Evolutionary conservation across 345 rosid species (phyloP).

Genomic region (Balakata baccata): DNA sequence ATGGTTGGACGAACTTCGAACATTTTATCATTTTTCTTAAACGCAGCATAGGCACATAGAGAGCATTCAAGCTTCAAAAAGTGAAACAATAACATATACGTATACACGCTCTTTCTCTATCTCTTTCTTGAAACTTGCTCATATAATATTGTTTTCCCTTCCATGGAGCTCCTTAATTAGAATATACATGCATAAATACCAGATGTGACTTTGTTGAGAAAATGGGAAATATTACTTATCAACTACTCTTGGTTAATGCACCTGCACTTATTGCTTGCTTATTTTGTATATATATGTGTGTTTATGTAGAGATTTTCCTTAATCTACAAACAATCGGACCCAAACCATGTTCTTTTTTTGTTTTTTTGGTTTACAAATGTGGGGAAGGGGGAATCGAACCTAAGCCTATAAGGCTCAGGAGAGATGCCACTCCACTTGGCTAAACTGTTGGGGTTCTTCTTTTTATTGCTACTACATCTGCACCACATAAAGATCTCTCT

Average conservation of each 20-base stretch:
- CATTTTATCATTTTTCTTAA: conserved; percentile 13
- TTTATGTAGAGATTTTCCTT: conserved; percentile 16
- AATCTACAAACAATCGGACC: conserved; percentile 6
- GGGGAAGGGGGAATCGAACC: too few species aligned
- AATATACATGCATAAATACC: conserved; percentile 17
- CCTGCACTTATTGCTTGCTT: conserved; percentile 14
- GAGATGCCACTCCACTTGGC: too few species aligned
- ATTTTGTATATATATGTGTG: background rate
- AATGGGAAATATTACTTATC: conserved; percentile 27
- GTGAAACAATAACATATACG: background rate
- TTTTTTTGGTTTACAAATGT: too few species aligned
- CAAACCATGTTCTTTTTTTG: conserved; percentile 15
- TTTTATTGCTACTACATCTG: conserved; percentile 9
- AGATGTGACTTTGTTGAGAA: conserved; percentile 31
- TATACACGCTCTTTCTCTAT: background rate
- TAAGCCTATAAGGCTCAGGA: too few species aligned
- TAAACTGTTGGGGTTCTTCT: too few species aligned
- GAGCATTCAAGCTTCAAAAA: conserved; percentile 16
- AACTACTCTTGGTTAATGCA: conserved; percentile 21
- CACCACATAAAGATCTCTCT: conserved; percentile 9
- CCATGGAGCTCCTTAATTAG: conserved; percentile 5
- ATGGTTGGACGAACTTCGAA: background rate
- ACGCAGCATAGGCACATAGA: conserved; percentile 14
- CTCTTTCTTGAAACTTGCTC: background rate
- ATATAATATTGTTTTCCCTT: background rate